These are phyloP conservation scores for Zoysia japonica DNA, from an alignment of 176 grass and related monocot species.

Conservation along the genomic window DNA sequence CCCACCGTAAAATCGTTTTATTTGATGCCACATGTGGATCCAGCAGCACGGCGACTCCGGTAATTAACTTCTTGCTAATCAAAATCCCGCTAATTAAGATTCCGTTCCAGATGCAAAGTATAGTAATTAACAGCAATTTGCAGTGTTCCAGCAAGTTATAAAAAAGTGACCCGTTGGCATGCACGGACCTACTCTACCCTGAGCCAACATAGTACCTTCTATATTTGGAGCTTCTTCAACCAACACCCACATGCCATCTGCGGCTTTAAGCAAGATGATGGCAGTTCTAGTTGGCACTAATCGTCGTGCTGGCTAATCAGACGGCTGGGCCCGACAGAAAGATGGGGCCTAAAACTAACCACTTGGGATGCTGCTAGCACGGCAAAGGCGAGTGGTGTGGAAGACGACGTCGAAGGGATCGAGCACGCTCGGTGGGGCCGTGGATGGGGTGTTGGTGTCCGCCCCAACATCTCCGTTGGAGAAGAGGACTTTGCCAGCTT, in stretches of 20 bases:
- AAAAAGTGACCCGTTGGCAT: not conserved
- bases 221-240: not conserved
- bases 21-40: not conserved
- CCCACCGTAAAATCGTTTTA: not conserved
- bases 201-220: conserved; percentile 17
- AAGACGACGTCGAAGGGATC: not conserved
- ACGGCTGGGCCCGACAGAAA: conserved; percentile 33
- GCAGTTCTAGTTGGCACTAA: not conserved
- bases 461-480: conserved; percentile 44
- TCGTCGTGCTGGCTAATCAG: conserved; percentile 27
- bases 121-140: not conserved
- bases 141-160: not conserved
- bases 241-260: not conserved
- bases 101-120: not conserved
- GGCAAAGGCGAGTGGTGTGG: conserved; percentile 9
- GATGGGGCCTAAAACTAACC: conserved; percentile 30
- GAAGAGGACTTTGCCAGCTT: conserved; percentile 42
- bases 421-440: conserved; percentile 21
- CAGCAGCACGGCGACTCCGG: too few species aligned
- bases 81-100: not conserved
- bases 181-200: not conserved
- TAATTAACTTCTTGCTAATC: not conserved
- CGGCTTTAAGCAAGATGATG: not conserved
- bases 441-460: conserved; percentile 32
- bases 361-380: not conserved